Base-by-base conservation (phyloP, 345 rosid genomes). In the Arabidopsis thaliana region DNA sequence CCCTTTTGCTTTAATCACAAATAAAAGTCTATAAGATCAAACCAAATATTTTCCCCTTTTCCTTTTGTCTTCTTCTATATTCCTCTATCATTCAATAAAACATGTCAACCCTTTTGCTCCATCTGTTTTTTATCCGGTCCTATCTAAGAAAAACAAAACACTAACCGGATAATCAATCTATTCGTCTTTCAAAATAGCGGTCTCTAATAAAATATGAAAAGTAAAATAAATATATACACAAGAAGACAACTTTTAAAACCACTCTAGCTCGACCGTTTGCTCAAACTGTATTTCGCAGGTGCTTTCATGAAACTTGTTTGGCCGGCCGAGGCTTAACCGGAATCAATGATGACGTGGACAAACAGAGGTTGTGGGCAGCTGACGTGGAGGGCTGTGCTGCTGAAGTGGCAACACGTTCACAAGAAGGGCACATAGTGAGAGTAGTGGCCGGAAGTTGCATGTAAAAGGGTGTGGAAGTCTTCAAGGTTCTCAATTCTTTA, bases 401-500 rank as follows among this genome's bases (percentile, higher is more conserved):
- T 46, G 89, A 79, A 83, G 97, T 82, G 75, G 91, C 88, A 8
- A 91, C 93, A 53, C 97, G 94, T 84, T 90, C 97, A 58, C 99
- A 95, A 10, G 99, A 95, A 48, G 99, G 99, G 71, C 99, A 95
- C 97, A 95, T 95, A 56, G 99, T 95, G 82, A 95, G 99, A 69
- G 99, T 95, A 38, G 99, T 95, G 67, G 99, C 97, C 9, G 99
- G 99, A 10, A 89, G 92, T 74, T 95, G 99, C 97, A 82, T 90
- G 91, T 85, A 89, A 83, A 89, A 95, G 9, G 97, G 94, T 49
- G 87, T 87, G 4, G 91, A 85, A 52, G 96, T 76, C 80, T 90
- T 92, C 78, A 95, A 82, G 34, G 97, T 90, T 76, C 99, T 87
- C 62, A 95, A 67, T 53, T 90, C 96, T 64, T 81, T 89, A 75